phyloP scores from a whole-genome alignment of 495 filamentous ascomycete genomes.

The Bathelium albidoporum region DNA sequence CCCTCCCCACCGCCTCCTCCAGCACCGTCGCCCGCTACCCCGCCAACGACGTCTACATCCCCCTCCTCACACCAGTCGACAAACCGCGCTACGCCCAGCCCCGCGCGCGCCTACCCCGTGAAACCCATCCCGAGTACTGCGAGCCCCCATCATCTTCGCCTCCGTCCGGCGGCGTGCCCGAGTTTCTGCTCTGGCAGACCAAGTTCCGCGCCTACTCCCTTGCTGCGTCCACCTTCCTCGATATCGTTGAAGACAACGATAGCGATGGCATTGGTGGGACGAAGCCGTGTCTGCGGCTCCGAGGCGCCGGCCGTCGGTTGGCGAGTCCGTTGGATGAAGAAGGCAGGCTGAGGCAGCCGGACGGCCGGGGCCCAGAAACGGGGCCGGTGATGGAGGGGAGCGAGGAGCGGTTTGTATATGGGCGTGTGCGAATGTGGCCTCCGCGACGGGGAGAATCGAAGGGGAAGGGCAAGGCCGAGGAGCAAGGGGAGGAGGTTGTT shows the following conservation, averaged over 20 bases:
- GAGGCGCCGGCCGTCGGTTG: not conserved
- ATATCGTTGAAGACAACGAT: conserved; percentile 24
- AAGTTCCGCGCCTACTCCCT: conserved; percentile 23
- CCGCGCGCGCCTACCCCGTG: conserved; percentile 8
- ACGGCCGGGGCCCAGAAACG: not conserved
- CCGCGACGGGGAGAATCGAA: not conserved
- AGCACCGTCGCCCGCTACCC: conserved; percentile 9
- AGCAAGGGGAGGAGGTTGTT: not conserved
- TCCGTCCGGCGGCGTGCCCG: not conserved
- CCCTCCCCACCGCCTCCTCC: conserved; percentile 9
- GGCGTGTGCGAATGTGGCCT: not conserved
- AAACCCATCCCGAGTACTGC: conserved; percentile 20
- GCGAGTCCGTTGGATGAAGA: not conserved
- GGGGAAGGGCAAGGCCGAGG: not conserved
- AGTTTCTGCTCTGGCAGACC: conserved; percentile 23
- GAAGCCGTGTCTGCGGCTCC: not conserved
- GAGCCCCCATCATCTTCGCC: not conserved
- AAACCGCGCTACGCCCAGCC: conserved; percentile 16
- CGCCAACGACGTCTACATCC: conserved; percentile 5
- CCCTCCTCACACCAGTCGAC: conserved; percentile 6
- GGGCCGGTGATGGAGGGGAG: not conserved
- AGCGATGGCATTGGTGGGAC: not conserved
- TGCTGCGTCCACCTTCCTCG: conserved; percentile 21
- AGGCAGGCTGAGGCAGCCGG: not conserved
- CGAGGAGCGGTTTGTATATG: conserved; percentile 2